Conservation (phyloP, 108 stramenopile genomes). For the Fistulifera pelliculosa region DNA sequence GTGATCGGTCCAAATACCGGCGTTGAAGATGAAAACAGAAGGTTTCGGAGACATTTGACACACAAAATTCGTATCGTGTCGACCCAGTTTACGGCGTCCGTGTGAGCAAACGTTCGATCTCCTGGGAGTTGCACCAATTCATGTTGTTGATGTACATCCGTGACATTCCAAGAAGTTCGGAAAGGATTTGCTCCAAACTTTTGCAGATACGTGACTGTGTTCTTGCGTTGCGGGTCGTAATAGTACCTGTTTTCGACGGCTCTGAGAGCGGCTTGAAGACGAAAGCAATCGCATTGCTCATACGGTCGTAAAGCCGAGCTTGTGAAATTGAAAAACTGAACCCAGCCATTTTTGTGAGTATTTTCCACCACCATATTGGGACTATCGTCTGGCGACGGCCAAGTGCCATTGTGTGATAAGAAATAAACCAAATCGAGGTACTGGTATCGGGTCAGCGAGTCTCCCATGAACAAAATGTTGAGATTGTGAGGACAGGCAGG, state of each 20-base stretch:
- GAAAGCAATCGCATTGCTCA: not conserved
- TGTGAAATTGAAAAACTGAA: not conserved
- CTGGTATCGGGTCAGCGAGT: slow-evolving; percentile 2
- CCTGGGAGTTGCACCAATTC: not conserved
- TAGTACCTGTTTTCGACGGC: not conserved
- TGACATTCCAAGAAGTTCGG: no score
- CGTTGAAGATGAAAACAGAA: not conserved
- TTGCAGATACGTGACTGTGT: not conserved
- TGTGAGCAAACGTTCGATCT: not conserved
- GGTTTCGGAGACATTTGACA: slow-evolving; percentile 5
- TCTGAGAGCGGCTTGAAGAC: not conserved
- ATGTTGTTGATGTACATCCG: not conserved
- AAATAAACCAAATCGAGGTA: slow-evolving; percentile 1
- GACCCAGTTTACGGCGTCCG: not conserved
- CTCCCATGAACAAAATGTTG: not conserved
- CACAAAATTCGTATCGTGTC: slow-evolving; percentile 3
- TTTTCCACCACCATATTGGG: not conserved
- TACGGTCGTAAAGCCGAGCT: not conserved
- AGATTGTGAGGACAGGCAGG: slow-evolving; percentile 1
- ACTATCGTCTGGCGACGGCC: not conserved
- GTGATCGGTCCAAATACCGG: not conserved
- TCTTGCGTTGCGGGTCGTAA: not conserved
- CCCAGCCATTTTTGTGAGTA: not conserved
- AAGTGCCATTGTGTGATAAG: not conserved
- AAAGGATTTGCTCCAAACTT: not conserved